A percentile compares a stretch with the other conserved stretches of the same genome.
Evolutionary conservation across 305 asterid species (phyloP).

Genomic region (Euphrasia arctica): DNA sequence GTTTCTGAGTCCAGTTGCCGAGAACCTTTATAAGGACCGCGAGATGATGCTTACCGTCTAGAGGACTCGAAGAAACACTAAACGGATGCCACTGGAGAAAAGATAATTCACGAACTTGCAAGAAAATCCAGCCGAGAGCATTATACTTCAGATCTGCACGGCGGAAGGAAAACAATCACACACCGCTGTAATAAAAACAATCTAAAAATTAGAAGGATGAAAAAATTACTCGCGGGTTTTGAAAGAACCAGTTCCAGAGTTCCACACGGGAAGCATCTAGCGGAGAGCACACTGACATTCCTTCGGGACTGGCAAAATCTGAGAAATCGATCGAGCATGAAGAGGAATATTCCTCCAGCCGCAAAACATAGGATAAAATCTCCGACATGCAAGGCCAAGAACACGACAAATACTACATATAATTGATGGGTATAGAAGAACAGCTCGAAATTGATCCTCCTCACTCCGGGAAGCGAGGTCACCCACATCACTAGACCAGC

Average conservation of each 20-base stretch:
- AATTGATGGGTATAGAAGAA: conserved; percentile 89
- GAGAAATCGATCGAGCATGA: conserved; percentile 89
- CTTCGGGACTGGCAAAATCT: conserved; percentile 81
- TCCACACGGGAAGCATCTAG: conserved; percentile 73
- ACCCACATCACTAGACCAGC: conserved; percentile 88
- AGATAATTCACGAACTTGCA: conserved; percentile 75
- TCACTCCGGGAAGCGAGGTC: conserved; percentile 78
- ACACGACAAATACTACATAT: conserved; percentile 64
- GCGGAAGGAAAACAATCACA: conserved; percentile 15
- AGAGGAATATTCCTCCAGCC: conserved; percentile 71
- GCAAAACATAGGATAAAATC: conserved; percentile 60
- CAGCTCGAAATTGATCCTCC: conserved; percentile 69
- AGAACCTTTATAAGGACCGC: conserved; percentile 77
- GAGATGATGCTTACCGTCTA: conserved; percentile 62
- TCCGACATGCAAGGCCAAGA: conserved; percentile 81
- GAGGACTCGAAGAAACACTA: conserved; percentile 85
- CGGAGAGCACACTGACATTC: conserved; percentile 57
- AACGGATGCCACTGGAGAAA: conserved; percentile 94
- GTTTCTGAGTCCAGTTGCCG: conserved; percentile 70
- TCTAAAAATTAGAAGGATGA: not conserved
- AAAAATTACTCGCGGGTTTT: conserved; percentile 63
- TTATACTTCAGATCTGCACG: conserved; percentile 67
- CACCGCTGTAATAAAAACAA: not conserved
- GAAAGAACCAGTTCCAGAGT: conserved; percentile 73
- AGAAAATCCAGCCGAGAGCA: conserved; percentile 82